These are phyloP conservation scores for Eimeria tenella DNA, from an alignment of 169 alveolate genomes.

Conservation along the genomic window DNA sequence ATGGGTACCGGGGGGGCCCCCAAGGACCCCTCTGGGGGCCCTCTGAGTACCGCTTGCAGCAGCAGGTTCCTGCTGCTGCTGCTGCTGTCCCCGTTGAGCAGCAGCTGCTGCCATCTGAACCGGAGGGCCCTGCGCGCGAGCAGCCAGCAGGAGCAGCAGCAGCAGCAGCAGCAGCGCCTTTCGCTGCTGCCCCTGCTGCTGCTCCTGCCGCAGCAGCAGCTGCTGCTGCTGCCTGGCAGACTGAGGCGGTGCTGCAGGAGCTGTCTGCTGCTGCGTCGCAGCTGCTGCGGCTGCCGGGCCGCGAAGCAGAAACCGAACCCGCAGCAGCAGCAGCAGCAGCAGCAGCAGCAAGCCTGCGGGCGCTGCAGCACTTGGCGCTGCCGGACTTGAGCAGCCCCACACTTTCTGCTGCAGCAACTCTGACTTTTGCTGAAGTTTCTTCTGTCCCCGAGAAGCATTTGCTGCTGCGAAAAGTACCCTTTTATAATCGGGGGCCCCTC, in stretches of 20 bases:
- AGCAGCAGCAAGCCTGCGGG: background rate
- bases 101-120: background rate
- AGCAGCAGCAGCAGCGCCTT: background rate
- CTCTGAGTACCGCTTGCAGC: too few relatives aligned
- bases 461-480: background rate
- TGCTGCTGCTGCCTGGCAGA: background rate
- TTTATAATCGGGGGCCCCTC: background rate
- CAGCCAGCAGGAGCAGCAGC: conserved; percentile 5
- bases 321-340: background rate
- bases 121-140: background rate
- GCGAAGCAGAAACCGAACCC: background rate
- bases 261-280: background rate
- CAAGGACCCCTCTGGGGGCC: too few relatives aligned
- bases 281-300: background rate
- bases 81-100: background rate
- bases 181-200: background rate
- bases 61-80: background rate
- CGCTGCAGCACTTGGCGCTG: background rate
- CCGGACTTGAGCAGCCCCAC: background rate
- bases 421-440: background rate
- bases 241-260: background rate
- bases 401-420: background rate
- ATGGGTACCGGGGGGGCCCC: too few relatives aligned
- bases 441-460: background rate
- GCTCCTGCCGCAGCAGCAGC: background rate